These are phyloP conservation scores for Ogataea populi-albae DNA, from an alignment of 805 yeast species.

Conservation along the genomic window DNA sequence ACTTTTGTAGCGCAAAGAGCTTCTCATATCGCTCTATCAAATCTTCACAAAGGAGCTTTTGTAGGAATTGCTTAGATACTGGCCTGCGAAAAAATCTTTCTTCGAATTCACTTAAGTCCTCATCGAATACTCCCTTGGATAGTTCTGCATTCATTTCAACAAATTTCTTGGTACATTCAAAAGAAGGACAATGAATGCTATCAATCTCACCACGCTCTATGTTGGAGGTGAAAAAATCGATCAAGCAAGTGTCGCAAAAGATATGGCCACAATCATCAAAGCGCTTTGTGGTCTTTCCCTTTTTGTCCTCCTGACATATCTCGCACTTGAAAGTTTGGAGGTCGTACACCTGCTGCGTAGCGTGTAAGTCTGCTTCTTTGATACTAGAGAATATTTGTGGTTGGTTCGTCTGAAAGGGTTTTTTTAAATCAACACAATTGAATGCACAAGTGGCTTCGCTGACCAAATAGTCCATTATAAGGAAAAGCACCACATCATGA, in stretches of 20 bases:
- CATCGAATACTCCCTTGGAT: conserved; percentile 9
- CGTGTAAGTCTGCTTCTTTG: conserved; percentile 23
- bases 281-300: conserved; percentile 40
- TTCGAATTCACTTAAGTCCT: conserved; percentile 34
- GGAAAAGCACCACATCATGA: conserved; percentile 40
- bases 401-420: conserved; percentile 4
- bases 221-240: conserved; percentile 38
- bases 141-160: conserved; percentile 16
- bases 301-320: conserved; percentile 51
- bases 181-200: conserved; percentile 57
- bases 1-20: conserved; percentile 38
- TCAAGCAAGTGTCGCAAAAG: conserved; percentile 47
- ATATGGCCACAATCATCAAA: conserved; percentile 47
- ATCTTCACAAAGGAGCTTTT: conserved; percentile 10
- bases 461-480: conserved; percentile 41
- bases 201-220: conserved; percentile 49
- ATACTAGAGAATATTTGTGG: conserved; percentile 10
- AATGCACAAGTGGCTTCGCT: conserved; percentile 20
- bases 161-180: conserved; percentile 39
- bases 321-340: conserved; percentile 45
- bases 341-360: conserved; percentile 30
- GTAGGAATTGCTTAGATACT: conserved; percentile 36
- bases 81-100: conserved; percentile 40
- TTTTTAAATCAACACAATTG: conserved; percentile 8
- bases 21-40: conserved; percentile 37